phyloP scores from a whole-genome alignment of 192 early-diverging fungal genomes.

The Coemansia sp. region DNA sequence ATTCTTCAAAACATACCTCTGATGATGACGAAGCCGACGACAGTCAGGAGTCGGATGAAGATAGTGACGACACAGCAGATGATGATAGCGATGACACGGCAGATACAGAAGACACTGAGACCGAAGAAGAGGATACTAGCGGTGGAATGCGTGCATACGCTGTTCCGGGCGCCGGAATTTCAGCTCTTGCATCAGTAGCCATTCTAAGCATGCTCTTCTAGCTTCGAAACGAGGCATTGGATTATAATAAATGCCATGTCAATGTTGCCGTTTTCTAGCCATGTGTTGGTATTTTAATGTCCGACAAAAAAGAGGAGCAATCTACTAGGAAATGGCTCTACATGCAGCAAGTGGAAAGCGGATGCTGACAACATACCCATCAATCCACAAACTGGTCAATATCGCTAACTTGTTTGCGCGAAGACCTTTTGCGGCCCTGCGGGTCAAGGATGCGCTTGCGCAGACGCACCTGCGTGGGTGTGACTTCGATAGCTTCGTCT shows the following conservation, averaged over 20 bases:
- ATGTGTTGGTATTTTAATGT: background rate
- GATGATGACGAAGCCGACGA: background rate
- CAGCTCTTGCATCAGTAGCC: slow-evolving; percentile 1
- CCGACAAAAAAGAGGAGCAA: background rate
- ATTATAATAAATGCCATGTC: no score
- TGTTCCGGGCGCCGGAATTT: background rate
- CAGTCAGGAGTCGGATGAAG: slow-evolving; percentile 3
- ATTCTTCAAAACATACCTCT: no score
- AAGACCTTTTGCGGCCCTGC: slow-evolving; percentile 59
- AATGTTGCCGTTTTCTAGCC: no score
- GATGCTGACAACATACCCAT: background rate
- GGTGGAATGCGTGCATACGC: slow-evolving; percentile 4
- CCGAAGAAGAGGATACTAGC: background rate
- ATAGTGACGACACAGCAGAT: no score
- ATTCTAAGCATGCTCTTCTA: slow-evolving; percentile 9
- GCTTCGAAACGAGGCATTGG: background rate
- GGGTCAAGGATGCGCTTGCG: slow-evolving; percentile 75
- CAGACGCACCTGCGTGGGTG: slow-evolving; percentile 68
- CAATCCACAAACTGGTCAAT: slow-evolving; percentile 39
- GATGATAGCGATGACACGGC: slow-evolving; percentile 4
- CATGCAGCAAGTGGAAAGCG: background rate
- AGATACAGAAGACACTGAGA: background rate
- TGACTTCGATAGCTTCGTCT: slow-evolving; percentile 86
- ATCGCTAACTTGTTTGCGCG: slow-evolving; percentile 52
- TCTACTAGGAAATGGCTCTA: background rate